Percentiles rank a stretch among this genome's conserved stretches.
These are phyloP conservation scores for Citrullus mucosospermus DNA, from an alignment of 306 rosid genomes.

Conservation along the genomic window DNA sequence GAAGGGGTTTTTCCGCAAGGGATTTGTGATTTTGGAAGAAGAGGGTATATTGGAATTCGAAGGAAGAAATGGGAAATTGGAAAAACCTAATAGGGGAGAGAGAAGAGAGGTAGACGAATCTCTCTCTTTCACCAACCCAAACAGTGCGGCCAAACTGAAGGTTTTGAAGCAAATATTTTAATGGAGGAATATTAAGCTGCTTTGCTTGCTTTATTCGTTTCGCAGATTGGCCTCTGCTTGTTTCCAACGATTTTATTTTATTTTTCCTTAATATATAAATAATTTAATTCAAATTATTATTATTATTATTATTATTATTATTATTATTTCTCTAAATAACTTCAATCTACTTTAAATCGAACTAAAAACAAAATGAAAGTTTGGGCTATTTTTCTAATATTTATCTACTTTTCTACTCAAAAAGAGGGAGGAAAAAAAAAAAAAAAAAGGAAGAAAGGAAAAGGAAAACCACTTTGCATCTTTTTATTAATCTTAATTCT, in stretches of 20 bases:
- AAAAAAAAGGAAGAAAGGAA: too few species aligned
- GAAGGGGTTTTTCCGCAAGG: neutral
- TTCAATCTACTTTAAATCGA: too few species aligned
- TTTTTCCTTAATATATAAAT: too few species aligned
- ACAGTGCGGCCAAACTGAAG: neutral
- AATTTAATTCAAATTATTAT: too few species aligned
- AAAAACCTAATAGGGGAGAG: neutral
- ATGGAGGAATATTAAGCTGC: neutral
- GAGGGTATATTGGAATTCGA: neutral
- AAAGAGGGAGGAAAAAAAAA: too few species aligned
- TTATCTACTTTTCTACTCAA: too few species aligned
- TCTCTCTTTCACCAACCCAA: slow-evolving; percentile 12
- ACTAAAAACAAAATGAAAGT: too few species aligned
- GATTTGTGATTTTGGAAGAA: neutral
- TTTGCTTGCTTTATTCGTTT: slow-evolving; percentile 11
- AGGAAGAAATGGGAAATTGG: neutral
- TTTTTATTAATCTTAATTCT: too few species aligned
- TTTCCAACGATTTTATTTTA: neutral
- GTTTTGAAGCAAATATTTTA: neutral
- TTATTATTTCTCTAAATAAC: too few species aligned
- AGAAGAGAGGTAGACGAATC: slow-evolving; percentile 17
- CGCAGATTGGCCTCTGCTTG: neutral
- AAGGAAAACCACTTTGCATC: too few species aligned
- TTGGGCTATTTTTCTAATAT: too few species aligned
- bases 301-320: too few species aligned